A percentile compares a stretch with the other conserved stretches of the same genome.
These are phyloP conservation scores for Trichoderma asperelloides DNA, from an alignment of 495 filamentous ascomycete species.

Conservation along the genomic window DNA sequence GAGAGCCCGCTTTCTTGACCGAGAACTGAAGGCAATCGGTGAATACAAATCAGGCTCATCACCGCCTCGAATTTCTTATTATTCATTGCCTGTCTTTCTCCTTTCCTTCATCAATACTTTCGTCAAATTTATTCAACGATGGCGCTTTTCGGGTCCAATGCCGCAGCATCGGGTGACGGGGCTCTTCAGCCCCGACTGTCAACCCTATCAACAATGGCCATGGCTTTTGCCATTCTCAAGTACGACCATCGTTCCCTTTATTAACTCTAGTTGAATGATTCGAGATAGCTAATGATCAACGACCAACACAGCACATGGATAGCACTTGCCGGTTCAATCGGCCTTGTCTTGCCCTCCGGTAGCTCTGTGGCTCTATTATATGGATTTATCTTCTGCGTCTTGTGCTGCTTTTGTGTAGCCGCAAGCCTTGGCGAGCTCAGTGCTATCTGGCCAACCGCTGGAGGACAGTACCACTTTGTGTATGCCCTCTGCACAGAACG, in stretches of 20 bases:
- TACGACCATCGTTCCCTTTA: slow-evolving; percentile 10
- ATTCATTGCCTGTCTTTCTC: neutral
- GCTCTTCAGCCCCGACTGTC: slow-evolving; percentile 20
- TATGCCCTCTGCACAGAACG: slow-evolving; percentile 27
- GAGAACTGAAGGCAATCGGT: neutral
- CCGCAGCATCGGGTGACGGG: neutral
- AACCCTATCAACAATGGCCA: slow-evolving; percentile 23
- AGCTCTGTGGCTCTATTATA: slow-evolving; percentile 26
- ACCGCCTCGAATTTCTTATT: neutral
- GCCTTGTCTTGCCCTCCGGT: slow-evolving; percentile 24
- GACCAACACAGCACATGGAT: slow-evolving; percentile 22
- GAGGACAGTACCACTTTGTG: slow-evolving; percentile 44
- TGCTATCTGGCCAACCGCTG: slow-evolving; percentile 43
- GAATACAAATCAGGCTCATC: slow-evolving; percentile 6
- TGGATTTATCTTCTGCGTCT: slow-evolving; percentile 28
- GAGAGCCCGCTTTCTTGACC: neutral
- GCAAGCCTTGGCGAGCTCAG: slow-evolving; percentile 41
- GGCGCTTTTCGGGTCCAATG: neutral
- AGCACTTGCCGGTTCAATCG: slow-evolving; percentile 26
- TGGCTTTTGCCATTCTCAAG: slow-evolving; percentile 30
- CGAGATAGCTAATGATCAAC: slow-evolving; percentile 5
- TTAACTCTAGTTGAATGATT: neutral
- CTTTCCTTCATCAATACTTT: neutral
- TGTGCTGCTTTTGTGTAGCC: slow-evolving; percentile 35
- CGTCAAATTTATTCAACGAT: neutral